A percentile compares a stretch with the other conserved stretches of the same genome.
Evolutionary conservation across 164 flowering plant species (phyloP).

Genomic region (Houttuynia cordata): DNA sequence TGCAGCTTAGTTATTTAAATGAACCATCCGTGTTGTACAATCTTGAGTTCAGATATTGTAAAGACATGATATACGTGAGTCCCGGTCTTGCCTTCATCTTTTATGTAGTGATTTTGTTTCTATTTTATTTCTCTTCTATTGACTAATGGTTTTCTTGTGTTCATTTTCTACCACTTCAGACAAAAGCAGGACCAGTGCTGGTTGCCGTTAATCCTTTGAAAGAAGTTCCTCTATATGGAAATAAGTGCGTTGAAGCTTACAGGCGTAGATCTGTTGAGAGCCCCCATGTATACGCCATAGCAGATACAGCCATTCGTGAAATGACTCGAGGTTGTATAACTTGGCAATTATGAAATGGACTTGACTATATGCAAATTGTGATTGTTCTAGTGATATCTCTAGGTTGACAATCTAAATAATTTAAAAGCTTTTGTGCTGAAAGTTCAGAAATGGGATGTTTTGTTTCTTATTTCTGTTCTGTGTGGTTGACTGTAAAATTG

Average conservation of each 20-base stretch:
- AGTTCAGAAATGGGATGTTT: neutral
- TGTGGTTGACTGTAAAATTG: neutral
- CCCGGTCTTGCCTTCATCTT: conserved; percentile 1
- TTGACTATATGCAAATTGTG: neutral
- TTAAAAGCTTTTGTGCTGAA: neutral
- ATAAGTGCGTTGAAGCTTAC: conserved; percentile 78
- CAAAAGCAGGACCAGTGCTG: conserved; percentile 98
- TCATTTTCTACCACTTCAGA: conserved; percentile 29
- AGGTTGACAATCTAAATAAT: neutral
- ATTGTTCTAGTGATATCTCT: neutral
- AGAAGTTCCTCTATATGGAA: conserved; percentile 74
- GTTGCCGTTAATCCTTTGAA: conserved; percentile 96
- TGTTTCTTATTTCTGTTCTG: no score
- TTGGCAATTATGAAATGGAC: neutral
- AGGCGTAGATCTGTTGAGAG: conserved; percentile 55
- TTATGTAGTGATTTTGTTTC: conserved; percentile 1
- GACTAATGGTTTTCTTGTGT: no score
- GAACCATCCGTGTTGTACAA: conserved; percentile 95
- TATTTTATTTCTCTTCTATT: neutral
- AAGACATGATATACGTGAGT: conserved; percentile 87
- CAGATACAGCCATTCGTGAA: conserved; percentile 94
- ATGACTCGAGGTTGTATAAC: conserved; percentile 74
- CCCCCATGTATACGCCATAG: conserved; percentile 96
- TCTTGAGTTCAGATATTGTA: conserved; percentile 78
- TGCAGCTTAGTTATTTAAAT: conserved; percentile 96